These are phyloP conservation scores for Selaginella tamariscina DNA, from an alignment of 75 land plant genomes.

Conservation along the genomic window DNA sequence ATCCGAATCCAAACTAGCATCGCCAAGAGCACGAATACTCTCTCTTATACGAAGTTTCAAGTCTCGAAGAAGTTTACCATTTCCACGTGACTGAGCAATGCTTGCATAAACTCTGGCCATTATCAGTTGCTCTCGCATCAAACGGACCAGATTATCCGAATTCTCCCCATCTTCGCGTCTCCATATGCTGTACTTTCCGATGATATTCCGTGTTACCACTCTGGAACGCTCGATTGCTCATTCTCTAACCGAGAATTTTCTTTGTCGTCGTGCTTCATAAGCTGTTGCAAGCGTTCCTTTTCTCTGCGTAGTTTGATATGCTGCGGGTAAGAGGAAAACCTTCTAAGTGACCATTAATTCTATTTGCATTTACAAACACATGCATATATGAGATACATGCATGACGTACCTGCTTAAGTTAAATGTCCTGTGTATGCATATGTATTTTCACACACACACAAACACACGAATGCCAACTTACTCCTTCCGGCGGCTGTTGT, in stretches of 20 bases:
- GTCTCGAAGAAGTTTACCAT: background rate
- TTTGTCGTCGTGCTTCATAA: conserved; percentile 54
- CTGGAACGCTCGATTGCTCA: conserved; percentile 77
- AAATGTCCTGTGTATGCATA: too few species aligned
- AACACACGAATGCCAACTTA: background rate
- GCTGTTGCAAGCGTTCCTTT: conserved; percentile 48
- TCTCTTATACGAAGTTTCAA: conserved; percentile 8
- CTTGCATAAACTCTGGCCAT: conserved; percentile 3
- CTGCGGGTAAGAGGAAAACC: conserved; percentile 24
- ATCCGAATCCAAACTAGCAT: background rate
- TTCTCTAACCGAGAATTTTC: conserved; percentile 52
- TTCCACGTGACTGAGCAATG: background rate
- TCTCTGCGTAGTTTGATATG: conserved; percentile 52
- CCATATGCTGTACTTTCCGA: conserved; percentile 8
- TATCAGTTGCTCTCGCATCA: conserved; percentile 9
- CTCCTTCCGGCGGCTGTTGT: background rate
- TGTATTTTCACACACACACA: too few species aligned
- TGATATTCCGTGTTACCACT: conserved; percentile 50
- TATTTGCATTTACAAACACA: too few species aligned
- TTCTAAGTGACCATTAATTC: too few species aligned
- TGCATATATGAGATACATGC: too few species aligned
- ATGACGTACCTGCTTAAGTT: too few species aligned
- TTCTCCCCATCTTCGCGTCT: conserved; percentile 6
- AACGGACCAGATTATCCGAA: background rate
- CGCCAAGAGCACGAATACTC: background rate